Base-by-base conservation (phyloP, 1,284 basidiomycete genomes). In the Pascua guehoae region DNA sequence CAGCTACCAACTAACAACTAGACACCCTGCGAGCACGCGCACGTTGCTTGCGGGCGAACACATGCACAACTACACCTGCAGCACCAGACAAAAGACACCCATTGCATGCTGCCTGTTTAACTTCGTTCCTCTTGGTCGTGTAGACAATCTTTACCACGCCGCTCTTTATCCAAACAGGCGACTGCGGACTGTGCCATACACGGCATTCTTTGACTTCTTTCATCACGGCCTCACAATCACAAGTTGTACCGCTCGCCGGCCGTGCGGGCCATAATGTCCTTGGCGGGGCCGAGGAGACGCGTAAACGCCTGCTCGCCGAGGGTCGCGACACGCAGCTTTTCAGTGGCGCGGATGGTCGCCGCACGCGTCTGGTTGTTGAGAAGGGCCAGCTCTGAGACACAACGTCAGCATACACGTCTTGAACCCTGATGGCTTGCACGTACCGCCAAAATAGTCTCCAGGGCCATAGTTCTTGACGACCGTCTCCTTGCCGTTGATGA, bases 401-500 rank as follows among this genome's bases (percentile, higher is more conserved):
- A 32, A 41, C 17, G 46, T 58, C 43, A 56, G 41, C 40, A 8
- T 53, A 16, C 18, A 37, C 2, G 8, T 2, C 18, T 38, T 9
- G 2, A 16, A 5, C 32, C 12, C 12, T 8, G 4, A 12, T 5
- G 38, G 11, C 5, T 15, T 2, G n/a, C 7, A 78, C 87, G 70
- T 67, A 91, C 93, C 93, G 77, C 95, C 95, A 81, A 98, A 98
- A 83, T 98, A 98, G 76, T 98, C 94, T 12, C 95, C 95, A 68
- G 92, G 90, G 66, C 81, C 83, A 52, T 91, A 83, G 56, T 80
- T 83, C 15, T 88, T 89, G 12, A 97, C 89, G 10, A 82, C 79
- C 18, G 86, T 80, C 63, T 89, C 88, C 50, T 81, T 79, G 0
- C 86, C 86, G 46, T 85, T 82, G 32, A 78, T 80, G 57, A 79